These are phyloP conservation scores for Cavenderia fasciculata DNA, from an alignment of 78 protist genomes.

Conservation along the genomic window DNA sequence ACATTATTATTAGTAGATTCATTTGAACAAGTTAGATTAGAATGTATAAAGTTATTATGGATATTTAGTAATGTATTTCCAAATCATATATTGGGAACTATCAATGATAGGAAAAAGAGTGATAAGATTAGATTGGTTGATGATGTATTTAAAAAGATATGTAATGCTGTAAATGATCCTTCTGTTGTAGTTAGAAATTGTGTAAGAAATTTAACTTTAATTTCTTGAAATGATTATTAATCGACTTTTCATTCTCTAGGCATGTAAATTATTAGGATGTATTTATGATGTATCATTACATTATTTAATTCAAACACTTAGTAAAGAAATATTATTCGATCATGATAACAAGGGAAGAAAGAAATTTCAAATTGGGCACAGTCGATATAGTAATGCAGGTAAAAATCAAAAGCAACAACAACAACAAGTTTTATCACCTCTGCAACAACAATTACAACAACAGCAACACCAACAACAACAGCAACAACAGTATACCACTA, in stretches of 20 bases:
- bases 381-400: constrained; percentile 1
- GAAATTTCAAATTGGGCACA: constrained; percentile 65
- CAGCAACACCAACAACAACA: background rate
- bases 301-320: constrained; percentile 69
- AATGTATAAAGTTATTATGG: constrained; percentile 78
- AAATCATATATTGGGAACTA: constrained; percentile 13
- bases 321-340: constrained; percentile 71
- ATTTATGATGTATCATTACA: constrained; percentile 61
- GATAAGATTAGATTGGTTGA: constrained; percentile 57
- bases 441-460: constrained; percentile 24
- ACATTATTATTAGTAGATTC: constrained; percentile 31
- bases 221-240: background rate
- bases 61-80: constrained; percentile 57
- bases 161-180: constrained; percentile 77
- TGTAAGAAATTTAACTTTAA: background rate
- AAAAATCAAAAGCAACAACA: constrained; percentile 22
- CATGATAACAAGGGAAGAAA: constrained; percentile 27
- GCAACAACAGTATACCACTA: background rate
- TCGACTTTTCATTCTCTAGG: constrained; percentile 3
- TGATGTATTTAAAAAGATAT: constrained; percentile 77
- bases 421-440: constrained; percentile 17
- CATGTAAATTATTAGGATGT: constrained; percentile 75
- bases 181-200: constrained; percentile 64
- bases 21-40: constrained; percentile 68
- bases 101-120: background rate